These are phyloP conservation scores for Aspergillus phoenicis DNA, from an alignment of 2,329 filamentous ascomycete genomes.

Conservation along the genomic window DNA sequence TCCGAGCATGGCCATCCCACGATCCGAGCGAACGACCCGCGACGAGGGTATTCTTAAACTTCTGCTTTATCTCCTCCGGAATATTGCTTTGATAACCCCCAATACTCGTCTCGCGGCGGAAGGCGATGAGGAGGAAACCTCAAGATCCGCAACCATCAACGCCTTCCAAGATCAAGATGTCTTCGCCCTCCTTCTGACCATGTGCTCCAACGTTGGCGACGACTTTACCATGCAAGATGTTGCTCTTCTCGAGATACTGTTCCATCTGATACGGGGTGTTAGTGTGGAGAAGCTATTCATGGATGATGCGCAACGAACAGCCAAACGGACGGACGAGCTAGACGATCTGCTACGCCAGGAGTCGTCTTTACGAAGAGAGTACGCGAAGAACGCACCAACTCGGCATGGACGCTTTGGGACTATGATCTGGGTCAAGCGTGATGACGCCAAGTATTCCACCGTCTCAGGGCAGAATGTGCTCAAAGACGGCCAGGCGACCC, in stretches of 20 bases:
- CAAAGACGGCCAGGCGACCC: constrained; percentile 68
- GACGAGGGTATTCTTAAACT: constrained; percentile 94
- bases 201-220: constrained; percentile 90
- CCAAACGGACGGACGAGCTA: constrained; percentile 72
- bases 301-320: constrained; percentile 70
- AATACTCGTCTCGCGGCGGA: constrained; percentile 73
- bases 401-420: constrained; percentile 93
- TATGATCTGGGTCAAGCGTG: constrained; percentile 94
- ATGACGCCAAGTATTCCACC: constrained; percentile 79
- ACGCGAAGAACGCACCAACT: constrained; percentile 76
- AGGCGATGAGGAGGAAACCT: constrained; percentile 87
- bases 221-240: constrained; percentile 90
- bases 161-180: constrained; percentile 90
- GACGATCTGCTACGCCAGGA: constrained; percentile 77
- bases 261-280: constrained; percentile 88
- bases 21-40: constrained; percentile 72
- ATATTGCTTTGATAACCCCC: constrained; percentile 81
- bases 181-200: constrained; percentile 78
- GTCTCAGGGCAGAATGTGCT: constrained; percentile 88
- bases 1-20: constrained; percentile 78
- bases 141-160: constrained; percentile 82
- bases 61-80: constrained; percentile 83
- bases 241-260: constrained; percentile 86
- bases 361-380: constrained; percentile 75
- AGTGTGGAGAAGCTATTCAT: constrained; percentile 84